Evolutionary conservation across 768 basidiomycete genomes (phyloP).

Genomic region (Termitomyces sp.): DNA sequence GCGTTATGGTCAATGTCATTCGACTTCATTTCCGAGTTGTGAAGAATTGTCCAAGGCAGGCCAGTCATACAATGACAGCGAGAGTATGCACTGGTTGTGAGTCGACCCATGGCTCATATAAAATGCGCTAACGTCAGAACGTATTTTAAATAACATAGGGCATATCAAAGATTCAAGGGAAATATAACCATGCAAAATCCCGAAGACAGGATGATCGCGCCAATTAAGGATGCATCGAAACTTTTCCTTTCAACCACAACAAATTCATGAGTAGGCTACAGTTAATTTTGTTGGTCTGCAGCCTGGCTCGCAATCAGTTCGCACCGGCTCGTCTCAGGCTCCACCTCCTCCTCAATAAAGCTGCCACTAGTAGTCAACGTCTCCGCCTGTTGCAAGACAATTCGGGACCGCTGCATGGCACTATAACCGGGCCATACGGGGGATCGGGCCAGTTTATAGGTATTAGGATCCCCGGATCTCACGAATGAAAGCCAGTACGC

Average conservation of each 20-base stretch:
- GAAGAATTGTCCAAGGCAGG: not conserved
- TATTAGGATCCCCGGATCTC: slow-evolving; percentile 49
- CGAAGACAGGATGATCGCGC: too few species aligned
- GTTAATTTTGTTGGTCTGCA: slow-evolving; percentile 9
- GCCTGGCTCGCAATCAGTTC: slow-evolving; percentile 12
- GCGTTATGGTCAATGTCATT: not conserved
- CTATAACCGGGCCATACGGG: slow-evolving; percentile 43
- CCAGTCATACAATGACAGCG: too few species aligned
- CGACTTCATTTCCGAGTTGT: not conserved
- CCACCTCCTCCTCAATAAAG: slow-evolving; percentile 32
- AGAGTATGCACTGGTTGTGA: too few species aligned
- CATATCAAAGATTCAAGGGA: too few species aligned
- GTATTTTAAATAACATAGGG: too few species aligned
- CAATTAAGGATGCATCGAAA: too few species aligned
- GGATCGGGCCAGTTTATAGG: slow-evolving; percentile 43
- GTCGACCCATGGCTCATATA: too few species aligned
- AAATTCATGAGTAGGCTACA: too few species aligned
- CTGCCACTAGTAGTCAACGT: slow-evolving; percentile 30
- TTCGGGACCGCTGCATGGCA: slow-evolving; percentile 23
- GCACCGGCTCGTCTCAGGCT: slow-evolving; percentile 31
- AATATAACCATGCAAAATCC: too few species aligned
- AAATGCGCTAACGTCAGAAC: too few species aligned
- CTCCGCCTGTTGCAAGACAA: slow-evolving; percentile 38
- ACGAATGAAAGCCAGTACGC: slow-evolving; percentile 68
- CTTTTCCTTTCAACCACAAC: too few species aligned